Conservation (phyloP, 2,329 filamentous ascomycete genomes). For the Alternaria tenuissima region DNA sequence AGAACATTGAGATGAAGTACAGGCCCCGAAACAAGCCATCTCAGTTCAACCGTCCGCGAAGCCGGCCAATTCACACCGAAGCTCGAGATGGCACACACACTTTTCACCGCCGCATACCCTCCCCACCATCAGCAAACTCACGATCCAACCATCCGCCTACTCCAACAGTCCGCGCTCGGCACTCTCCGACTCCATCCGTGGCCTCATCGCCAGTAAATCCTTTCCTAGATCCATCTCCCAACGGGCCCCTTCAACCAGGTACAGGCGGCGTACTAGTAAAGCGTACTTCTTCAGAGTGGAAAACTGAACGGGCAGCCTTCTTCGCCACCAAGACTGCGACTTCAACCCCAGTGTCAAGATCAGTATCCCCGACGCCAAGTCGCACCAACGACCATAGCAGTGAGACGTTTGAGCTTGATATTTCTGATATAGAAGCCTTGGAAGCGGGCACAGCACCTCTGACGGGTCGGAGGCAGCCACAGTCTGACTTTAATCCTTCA, state of each 20-base stretch:
- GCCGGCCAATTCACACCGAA: background rate
- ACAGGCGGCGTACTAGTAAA: background rate
- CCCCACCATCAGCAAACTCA: background rate
- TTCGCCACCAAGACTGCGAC: background rate
- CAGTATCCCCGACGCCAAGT: background rate
- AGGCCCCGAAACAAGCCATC: background rate
- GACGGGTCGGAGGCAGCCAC: background rate
- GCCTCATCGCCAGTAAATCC: background rate
- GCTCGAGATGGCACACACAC: background rate
- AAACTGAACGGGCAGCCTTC: background rate
- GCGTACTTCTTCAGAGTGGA: background rate
- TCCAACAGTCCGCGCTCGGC: background rate
- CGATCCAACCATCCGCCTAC: background rate
- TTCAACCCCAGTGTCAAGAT: background rate
- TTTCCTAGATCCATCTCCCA: slow-evolving; percentile 1
- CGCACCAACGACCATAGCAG: background rate
- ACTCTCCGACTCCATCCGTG: background rate
- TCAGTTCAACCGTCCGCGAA: background rate
- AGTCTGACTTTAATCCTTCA: background rate
- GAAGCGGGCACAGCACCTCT: slow-evolving; percentile 2
- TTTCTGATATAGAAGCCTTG: background rate
- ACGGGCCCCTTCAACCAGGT: background rate
- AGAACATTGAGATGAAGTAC: background rate
- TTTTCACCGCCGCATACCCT: background rate
- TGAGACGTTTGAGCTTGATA: background rate